A percentile compares a stretch with the other conserved stretches of the same genome.
Conservation (phyloP, 768 basidiomycete species). For the Amyloporia xantha region DNA sequence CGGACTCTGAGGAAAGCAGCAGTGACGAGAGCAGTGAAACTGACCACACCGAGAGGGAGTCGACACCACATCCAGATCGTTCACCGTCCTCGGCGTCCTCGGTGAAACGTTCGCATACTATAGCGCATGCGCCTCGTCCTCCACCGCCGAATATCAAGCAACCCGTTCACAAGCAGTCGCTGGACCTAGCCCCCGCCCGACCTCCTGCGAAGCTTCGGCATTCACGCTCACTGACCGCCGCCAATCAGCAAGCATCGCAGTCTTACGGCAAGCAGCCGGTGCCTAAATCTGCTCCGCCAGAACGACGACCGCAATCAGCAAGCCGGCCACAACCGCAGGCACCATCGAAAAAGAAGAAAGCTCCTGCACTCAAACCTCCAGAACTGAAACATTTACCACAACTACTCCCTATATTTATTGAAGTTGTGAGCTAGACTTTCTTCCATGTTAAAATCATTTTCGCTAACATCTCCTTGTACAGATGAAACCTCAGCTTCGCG, state of each 20-base stretch:
- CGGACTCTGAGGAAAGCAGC: conserved; percentile 7
- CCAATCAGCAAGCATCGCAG: not conserved
- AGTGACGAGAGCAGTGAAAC: conserved; percentile 13
- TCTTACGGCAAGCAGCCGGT: not conserved
- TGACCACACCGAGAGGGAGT: conserved; percentile 12
- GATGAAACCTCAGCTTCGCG: conserved; percentile 36
- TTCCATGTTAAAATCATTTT: not conserved
- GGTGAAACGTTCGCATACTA: conserved; percentile 17
- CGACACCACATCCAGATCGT: conserved; percentile 11
- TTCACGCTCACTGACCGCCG: conserved; percentile 37
- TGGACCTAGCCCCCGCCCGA: conserved; percentile 10
- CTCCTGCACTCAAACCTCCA: conserved; percentile 56
- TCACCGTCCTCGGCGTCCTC: not conserved
- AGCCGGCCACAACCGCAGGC: not conserved
- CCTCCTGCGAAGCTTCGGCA: conserved; percentile 38
- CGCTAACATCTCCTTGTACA: conserved; percentile 10
- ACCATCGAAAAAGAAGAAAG: conserved; percentile 34
- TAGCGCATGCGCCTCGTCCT: conserved; percentile 13
- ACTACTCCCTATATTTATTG: conserved; percentile 82
- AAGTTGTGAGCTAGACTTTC: conserved; percentile 60
- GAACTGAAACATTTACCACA: conserved; percentile 73
- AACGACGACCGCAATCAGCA: not conserved
- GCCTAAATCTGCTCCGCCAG: not conserved
- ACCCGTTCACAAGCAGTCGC: conserved; percentile 2
- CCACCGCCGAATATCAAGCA: conserved; percentile 4